These are phyloP conservation scores for Circinella umbellata DNA, from an alignment of 371 early-diverging fungal genomes.

Conservation along the genomic window DNA sequence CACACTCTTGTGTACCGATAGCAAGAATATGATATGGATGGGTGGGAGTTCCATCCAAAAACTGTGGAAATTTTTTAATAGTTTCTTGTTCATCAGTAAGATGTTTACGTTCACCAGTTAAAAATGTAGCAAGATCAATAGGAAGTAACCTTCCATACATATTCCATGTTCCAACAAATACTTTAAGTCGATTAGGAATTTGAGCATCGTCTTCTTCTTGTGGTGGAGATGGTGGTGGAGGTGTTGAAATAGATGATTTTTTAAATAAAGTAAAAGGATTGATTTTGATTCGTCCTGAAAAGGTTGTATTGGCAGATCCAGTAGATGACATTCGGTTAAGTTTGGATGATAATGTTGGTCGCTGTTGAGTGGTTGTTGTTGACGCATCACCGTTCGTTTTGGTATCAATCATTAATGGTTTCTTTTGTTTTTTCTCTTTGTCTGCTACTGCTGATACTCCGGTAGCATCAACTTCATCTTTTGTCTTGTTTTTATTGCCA, in stretches of 20 bases:
- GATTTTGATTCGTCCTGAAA: neutral
- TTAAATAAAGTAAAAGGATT: constrained; percentile 11
- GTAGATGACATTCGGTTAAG: neutral
- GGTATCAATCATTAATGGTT: neutral
- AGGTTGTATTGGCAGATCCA: neutral
- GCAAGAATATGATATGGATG: constrained; percentile 70
- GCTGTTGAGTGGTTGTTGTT: neutral
- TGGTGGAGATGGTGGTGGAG: neutral
- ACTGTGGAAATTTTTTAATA: constrained; percentile 7
- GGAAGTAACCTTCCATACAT: constrained; percentile 70
- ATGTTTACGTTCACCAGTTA: constrained; percentile 17
- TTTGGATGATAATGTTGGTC: constrained; percentile 9
- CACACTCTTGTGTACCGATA: constrained; percentile 81
- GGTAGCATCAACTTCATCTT: neutral
- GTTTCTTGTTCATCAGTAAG: neutral
- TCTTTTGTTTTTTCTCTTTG: neutral
- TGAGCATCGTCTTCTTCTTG: neutral
- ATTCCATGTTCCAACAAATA: constrained; percentile 80
- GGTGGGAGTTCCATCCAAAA: constrained; percentile 20
- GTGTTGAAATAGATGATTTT: neutral
- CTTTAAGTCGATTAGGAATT: constrained; percentile 46
- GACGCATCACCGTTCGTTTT: neutral
- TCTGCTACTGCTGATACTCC: neutral
- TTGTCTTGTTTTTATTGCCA: neutral
- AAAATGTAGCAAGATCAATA: constrained; percentile 36